Percentiles rank a stretch among this genome's conserved stretches.
phyloP scores from a whole-genome alignment of 129 eudicot species.

The Arctium minus region DNA sequence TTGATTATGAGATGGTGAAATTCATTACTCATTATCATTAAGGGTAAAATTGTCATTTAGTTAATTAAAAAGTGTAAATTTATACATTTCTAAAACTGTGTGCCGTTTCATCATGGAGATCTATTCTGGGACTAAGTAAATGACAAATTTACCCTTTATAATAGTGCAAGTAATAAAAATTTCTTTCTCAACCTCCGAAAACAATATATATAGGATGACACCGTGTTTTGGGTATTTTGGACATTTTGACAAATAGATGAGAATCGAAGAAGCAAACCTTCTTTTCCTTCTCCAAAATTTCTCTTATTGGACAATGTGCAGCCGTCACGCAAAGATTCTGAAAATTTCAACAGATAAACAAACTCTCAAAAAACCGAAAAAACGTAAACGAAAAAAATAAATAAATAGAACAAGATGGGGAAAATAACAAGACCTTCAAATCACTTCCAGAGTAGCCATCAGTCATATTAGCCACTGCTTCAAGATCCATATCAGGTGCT shows the following conservation, averaged over 20 bases:
- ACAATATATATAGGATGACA: no score
- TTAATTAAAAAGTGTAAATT: neutral
- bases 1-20: neutral
- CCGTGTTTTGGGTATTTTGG: neutral
- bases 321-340: conserved; percentile 96
- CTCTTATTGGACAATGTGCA: conserved; percentile 95
- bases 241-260: neutral
- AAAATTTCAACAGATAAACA: neutral
- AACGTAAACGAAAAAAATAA: neutral
- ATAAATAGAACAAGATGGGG: neutral
- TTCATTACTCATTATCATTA: neutral
- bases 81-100: neutral
- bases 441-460: conserved; percentile 96
- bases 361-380: neutral
- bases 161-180: neutral
- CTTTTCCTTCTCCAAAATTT: conserved; percentile 78
- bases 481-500: conserved; percentile 67
- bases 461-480: conserved; percentile 76
- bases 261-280: conserved; percentile 42
- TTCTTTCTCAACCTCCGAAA: no score
- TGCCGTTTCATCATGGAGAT: neutral
- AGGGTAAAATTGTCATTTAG: neutral
- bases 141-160: neutral
- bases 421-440: conserved; percentile 55
- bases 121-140: neutral